Conservation (phyloP, 495 filamentous ascomycete species). For the Apiosordaria backusii region DNA sequence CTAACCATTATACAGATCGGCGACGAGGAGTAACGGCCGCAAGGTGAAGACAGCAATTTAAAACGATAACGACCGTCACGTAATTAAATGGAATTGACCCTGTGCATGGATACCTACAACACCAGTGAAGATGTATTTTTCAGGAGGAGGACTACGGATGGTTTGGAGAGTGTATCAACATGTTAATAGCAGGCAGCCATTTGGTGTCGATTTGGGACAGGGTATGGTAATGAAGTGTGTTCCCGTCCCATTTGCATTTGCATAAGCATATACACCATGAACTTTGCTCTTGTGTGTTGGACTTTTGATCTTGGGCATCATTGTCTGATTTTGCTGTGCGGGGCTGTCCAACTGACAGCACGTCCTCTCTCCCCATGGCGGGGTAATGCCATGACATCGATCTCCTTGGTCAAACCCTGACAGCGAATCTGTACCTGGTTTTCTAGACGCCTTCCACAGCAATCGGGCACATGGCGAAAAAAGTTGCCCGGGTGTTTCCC, state of each 20-base stretch:
- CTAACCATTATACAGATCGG: constrained; percentile 60
- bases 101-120: constrained; percentile 20
- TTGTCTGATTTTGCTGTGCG: no score
- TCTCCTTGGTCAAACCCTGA: no score
- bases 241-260: neutral
- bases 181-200: neutral
- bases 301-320: no score
- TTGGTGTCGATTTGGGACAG: neutral
- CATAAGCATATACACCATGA: neutral
- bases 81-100: constrained; percentile 12
- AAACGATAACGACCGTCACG: constrained; percentile 15
- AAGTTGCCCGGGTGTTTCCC: no score
- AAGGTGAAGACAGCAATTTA: neutral
- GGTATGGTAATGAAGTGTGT: neutral
- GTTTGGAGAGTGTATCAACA: constrained; percentile 5
- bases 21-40: constrained; percentile 70
- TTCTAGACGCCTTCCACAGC: neutral
- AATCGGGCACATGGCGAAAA: no score
- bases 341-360: no score
- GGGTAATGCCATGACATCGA: no score
- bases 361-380: no score
- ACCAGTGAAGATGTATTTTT: neutral
- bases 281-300: no score
- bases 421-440: neutral
- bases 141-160: neutral